Percentiles rank a stretch among this genome's conserved stretches.
Conservation (phyloP, 176 grass and related monocot genomes). For the Aegilops umbellulata region DNA sequence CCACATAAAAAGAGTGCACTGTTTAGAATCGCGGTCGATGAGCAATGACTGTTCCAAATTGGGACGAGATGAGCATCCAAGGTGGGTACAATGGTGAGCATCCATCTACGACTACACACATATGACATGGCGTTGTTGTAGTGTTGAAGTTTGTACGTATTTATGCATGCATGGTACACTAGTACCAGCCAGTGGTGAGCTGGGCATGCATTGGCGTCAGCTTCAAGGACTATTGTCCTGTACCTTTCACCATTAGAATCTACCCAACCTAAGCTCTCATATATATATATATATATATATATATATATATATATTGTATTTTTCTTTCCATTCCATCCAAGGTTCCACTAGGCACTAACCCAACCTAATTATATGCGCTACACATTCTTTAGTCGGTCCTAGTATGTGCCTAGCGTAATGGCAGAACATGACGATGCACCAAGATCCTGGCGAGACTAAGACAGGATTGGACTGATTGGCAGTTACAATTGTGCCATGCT, state of each 20-base stretch:
- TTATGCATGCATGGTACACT: not conserved
- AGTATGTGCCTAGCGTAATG: not conserved
- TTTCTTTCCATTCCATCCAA: no score
- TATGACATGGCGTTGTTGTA: not conserved
- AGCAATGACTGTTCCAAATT: not conserved
- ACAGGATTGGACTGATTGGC: not conserved
- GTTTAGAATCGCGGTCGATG: not conserved
- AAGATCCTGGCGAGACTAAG: conserved; percentile 19
- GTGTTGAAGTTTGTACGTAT: not conserved
- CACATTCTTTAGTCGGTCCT: not conserved
- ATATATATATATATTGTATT: not conserved
- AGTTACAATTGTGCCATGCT: not conserved
- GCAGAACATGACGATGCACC: not conserved
- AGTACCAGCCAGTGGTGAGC: conserved; percentile 23
- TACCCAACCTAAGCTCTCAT: not conserved
- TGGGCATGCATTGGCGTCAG: conserved; percentile 28
- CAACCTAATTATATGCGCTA: not conserved
- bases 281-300: no score
- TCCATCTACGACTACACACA: not conserved
- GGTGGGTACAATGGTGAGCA: not conserved
- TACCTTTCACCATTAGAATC: conserved; percentile 27
- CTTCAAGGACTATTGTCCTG: not conserved
- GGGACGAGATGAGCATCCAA: not conserved
- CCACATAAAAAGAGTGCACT: not conserved
- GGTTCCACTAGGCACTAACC: no score